These are phyloP conservation scores for Cladosporium velox DNA, from an alignment of 2,329 filamentous ascomycete species.

Conservation along the genomic window DNA sequence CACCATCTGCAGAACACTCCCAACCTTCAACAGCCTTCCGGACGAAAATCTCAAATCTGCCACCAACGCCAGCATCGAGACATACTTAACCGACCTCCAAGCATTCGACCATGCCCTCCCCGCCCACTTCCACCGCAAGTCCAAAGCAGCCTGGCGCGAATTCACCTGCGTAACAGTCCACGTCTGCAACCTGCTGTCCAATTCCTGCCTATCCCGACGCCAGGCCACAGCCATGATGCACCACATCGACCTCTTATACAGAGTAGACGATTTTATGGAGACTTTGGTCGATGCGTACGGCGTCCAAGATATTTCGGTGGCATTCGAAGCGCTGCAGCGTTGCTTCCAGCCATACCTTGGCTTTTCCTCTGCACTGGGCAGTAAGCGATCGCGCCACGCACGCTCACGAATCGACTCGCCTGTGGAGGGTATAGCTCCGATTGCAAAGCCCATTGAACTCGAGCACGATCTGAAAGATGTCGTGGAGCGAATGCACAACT, in stretches of 20 bases:
- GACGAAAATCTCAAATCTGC: not conserved
- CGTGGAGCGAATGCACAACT: not conserved
- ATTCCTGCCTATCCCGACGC: not conserved
- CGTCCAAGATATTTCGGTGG: not conserved
- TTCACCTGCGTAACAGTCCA: constrained; percentile 11
- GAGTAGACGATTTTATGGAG: constrained; percentile 17
- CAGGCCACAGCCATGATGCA: constrained; percentile 12
- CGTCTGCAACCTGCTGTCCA: not conserved
- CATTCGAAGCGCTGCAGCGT: not conserved
- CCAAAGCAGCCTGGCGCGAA: constrained; percentile 9
- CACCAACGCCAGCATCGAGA: not conserved
- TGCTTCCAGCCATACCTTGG: constrained; percentile 1
- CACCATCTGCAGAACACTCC: not conserved
- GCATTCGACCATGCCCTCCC: constrained; percentile 1
- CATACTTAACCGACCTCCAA: not conserved
- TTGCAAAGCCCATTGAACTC: not conserved
- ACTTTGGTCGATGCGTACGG: not conserved
- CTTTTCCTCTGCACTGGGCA: no score
- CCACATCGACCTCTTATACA: constrained; percentile 10
- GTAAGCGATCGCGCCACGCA: not conserved
- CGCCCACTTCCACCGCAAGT: not conserved
- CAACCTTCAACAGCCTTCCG: not conserved
- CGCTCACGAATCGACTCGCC: not conserved
- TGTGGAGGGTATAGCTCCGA: not conserved
- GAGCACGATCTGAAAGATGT: not conserved